Percentiles rank a stretch among this genome's conserved stretches.
These are phyloP conservation scores for Suillus subalutaceus DNA, from an alignment of 768 basidiomycete genomes.

Conservation along the genomic window DNA sequence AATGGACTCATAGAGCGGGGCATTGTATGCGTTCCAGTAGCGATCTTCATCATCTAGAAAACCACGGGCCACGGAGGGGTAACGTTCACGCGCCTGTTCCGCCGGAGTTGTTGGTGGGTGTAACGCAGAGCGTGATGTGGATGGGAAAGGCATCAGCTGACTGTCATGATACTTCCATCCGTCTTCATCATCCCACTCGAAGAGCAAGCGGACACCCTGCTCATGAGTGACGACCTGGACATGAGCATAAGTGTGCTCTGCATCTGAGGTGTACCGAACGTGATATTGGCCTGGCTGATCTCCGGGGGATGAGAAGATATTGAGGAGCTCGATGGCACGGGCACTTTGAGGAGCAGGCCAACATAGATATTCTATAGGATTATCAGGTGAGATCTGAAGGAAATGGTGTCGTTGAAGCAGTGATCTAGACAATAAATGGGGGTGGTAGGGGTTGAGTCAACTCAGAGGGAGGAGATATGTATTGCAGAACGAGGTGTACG, in stretches of 20 bases:
- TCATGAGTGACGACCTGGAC: slow-evolving; percentile 44
- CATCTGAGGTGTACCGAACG: slow-evolving; percentile 47
- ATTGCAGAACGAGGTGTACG: slow-evolving; percentile 54
- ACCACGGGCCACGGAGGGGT: slow-evolving; percentile 4
- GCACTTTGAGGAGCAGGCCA: slow-evolving; percentile 56
- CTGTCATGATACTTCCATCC: slow-evolving; percentile 76
- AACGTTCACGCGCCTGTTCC: slow-evolving; percentile 8
- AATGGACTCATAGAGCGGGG: slow-evolving; percentile 33
- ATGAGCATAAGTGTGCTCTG: slow-evolving; percentile 59
- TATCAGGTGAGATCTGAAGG: slow-evolving; percentile 53
- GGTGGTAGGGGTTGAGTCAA: slow-evolving; percentile 55
- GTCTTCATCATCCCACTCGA: slow-evolving; percentile 60
- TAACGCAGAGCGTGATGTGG: slow-evolving; percentile 33
- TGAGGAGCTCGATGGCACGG: slow-evolving; percentile 47
- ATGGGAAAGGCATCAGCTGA: slow-evolving; percentile 71
- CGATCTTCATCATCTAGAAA: slow-evolving; percentile 44
- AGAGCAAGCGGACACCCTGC: slow-evolving; percentile 59
- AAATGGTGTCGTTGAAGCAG: slow-evolving; percentile 69
- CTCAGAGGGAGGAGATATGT: slow-evolving; percentile 55
- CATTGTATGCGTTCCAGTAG: slow-evolving; percentile 73
- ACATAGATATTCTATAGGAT: slow-evolving; percentile 59
- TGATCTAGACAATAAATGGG: slow-evolving; percentile 57
- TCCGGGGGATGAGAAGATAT: slow-evolving; percentile 35
- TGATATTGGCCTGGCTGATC: slow-evolving; percentile 31
- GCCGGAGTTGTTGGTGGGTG: slow-evolving; percentile 28